Evolutionary conservation across 768 basidiomycete species (phyloP), one percentile per base, ranked within the genome.

Genomic region (Tulasnella sp.): DNA sequence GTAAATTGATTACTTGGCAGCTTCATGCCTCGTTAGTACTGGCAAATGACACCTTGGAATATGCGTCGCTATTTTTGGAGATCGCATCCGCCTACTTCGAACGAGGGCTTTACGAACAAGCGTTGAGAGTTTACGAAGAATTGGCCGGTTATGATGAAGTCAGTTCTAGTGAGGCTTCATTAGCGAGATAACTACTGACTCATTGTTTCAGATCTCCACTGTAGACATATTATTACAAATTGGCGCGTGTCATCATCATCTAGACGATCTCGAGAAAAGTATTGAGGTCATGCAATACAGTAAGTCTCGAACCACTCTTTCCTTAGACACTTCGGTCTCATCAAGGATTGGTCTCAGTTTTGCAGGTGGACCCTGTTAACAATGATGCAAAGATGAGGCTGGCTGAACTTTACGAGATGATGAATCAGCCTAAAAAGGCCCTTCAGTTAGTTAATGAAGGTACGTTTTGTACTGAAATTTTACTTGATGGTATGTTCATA

Each of bases 351-450:
- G 33, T 10, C 16, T 19, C 57, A 93, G 91, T 92, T 27, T 70
- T 83, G 15, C 69, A 73, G 3, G 76, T 76, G 1, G 84, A 91
- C 61, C 81, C 87, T 0, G 71, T 72, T 0, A 75, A 87, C 57
- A 77, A 79, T 58, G 85, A 91, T 25, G 82, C 81, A 24, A 90
- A 89, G 64, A 80, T 92, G 75, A 83, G 86, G 56, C 72, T 96
- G 0, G 93, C 92, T 0, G 86, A 86, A 56, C 77, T 91, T 12
- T 87, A 89, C 57, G 93, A 99, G 63, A 78, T 86, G 9, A 66
- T 82, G 57, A 79, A 83, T 37, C 77, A 90, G 56, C 79, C 83
- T 1, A 70, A 78, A 13, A 82, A 82, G 60, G 93, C 93, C 0
- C 70, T 95, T 0, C 79, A 84, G 5, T 66, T 95, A 0, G 83